Percentiles rank a stretch among this genome's conserved stretches.
phyloP scores from a whole-genome alignment of 176 grass and related monocot species.

The Otatea glauca region DNA sequence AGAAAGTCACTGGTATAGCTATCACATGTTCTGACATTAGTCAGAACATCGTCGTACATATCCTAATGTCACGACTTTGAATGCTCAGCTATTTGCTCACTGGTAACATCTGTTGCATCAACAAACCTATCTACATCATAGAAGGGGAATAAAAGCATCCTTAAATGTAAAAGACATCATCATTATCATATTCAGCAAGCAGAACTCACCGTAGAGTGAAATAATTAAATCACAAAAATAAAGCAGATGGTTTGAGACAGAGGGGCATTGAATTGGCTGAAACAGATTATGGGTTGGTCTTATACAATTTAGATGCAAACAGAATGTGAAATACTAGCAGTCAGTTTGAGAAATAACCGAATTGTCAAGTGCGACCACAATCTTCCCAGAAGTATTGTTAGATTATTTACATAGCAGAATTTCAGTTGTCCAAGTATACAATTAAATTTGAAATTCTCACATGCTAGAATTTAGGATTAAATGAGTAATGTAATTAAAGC shows the following conservation, averaged over 20 bases:
- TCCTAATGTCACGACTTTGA: background rate
- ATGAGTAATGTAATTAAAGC: background rate
- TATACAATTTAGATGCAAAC: background rate
- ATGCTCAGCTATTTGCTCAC: conserved; percentile 14
- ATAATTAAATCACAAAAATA: background rate
- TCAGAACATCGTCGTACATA: no score
- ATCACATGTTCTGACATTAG: no score
- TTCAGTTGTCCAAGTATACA: background rate
- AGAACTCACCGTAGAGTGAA: background rate
- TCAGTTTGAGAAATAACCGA: background rate
- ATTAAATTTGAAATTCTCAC: conserved; percentile 19
- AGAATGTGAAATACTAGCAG: conserved; percentile 10
- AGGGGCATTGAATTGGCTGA: background rate
- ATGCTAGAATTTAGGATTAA: background rate
- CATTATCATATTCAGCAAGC: background rate
- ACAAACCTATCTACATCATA: conserved; percentile 5
- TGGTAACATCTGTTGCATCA: background rate
- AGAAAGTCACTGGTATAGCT: no score
- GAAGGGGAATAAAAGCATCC: background rate
- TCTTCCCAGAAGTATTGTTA: background rate
- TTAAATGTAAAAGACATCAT: background rate
- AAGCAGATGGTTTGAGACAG: background rate
- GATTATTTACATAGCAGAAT: background rate
- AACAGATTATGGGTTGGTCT: background rate
- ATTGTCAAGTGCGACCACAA: conserved; percentile 5